A percentile compares a stretch with the other conserved stretches of the same genome.
phyloP scores from a whole-genome alignment of 2,329 filamentous ascomycete genomes.

The Xylariaceae sp. region DNA sequence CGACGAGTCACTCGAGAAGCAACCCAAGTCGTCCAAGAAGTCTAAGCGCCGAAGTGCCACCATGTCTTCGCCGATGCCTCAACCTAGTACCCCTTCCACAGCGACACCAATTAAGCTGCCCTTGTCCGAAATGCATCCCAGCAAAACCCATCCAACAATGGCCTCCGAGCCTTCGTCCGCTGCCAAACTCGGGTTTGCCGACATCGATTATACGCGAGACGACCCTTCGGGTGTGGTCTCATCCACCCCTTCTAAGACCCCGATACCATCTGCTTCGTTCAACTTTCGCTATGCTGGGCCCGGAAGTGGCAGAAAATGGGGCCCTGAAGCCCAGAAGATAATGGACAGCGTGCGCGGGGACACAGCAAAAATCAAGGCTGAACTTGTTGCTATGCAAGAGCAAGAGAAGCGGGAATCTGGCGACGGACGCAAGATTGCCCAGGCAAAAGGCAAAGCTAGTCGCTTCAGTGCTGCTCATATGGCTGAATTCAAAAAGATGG shows the following conservation, averaged over 20 bases:
- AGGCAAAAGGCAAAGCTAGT: conserved; percentile 74
- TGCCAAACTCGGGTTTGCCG: conserved; percentile 78
- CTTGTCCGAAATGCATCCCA: conserved; percentile 87
- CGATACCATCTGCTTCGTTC: conserved; percentile 61
- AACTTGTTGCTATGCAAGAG: conserved; percentile 65
- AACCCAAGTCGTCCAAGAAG: conserved; percentile 5
- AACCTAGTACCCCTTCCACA: conserved; percentile 61
- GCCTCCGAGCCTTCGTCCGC: conserved; percentile 80
- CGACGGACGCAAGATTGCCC: conserved; percentile 71
- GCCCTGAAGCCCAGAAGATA: conserved; percentile 61
- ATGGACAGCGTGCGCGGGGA: conserved; percentile 73
- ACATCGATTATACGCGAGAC: conserved; percentile 61
- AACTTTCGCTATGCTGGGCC: conserved; percentile 64
- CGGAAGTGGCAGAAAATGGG: conserved; percentile 55
- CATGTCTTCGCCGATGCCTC: conserved; percentile 41
- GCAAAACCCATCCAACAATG: conserved; percentile 75
- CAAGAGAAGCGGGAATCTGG: conserved; percentile 51
- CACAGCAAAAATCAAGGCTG: conserved; percentile 69
- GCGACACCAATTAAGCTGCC: conserved; percentile 70
- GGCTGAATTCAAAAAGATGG: conserved; percentile 95
- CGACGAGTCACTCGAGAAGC: conserved; percentile 40
- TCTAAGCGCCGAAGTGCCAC: conserved; percentile 29
- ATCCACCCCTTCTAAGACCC: conserved; percentile 66
- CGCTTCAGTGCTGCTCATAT: conserved; percentile 86
- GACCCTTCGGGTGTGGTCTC: conserved; percentile 51